These are phyloP conservation scores for Tillandsia leiboldiana DNA, from an alignment of 176 grass and related monocot species.

Conservation along the genomic window DNA sequence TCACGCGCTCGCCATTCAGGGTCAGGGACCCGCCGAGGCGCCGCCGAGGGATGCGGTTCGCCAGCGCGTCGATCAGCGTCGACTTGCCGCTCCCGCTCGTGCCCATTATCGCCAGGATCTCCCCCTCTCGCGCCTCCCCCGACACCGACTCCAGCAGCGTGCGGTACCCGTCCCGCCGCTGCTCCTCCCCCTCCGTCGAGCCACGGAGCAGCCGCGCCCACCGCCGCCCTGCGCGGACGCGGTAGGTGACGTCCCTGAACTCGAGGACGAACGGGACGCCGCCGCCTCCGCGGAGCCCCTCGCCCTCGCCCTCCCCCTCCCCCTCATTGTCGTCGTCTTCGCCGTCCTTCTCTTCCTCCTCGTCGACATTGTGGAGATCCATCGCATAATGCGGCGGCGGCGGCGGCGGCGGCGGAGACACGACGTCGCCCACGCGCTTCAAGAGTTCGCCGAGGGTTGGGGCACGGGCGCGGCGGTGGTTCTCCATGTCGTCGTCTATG, in stretches of 20 bases:
- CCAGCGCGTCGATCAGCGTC: constrained; percentile 86
- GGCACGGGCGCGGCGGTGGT: no score
- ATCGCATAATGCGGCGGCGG: background rate
- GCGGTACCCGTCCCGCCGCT: no score
- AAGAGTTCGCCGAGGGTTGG: constrained; percentile 58
- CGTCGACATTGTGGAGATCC: background rate
- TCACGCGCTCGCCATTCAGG: constrained; percentile 69
- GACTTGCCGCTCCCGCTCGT: constrained; percentile 93
- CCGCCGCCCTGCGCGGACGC: constrained; percentile 19
- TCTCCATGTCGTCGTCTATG: no score
- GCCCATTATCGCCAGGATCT: constrained; percentile 82
- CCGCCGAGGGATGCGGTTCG: constrained; percentile 61
- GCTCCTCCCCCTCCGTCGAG: constrained; percentile 7
- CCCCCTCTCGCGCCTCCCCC: constrained; percentile 62
- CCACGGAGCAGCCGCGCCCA: constrained; percentile 13
- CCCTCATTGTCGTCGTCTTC: constrained; percentile 34
- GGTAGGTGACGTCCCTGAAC: constrained; percentile 2
- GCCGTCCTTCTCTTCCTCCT: background rate
- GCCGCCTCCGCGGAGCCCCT: background rate
- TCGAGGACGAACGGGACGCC: background rate
- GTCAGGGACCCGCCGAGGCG: constrained; percentile 63
- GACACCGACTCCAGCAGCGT: constrained; percentile 55
- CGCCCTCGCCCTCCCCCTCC: constrained; percentile 6
- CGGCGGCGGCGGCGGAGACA: constrained; percentile 6
- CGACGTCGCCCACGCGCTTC: constrained; percentile 56